Evolutionary conservation across 345 rosid genomes (phyloP), one percentile per base, ranked within the genome.

Genomic region (Gossypioides kirkii): DNA sequence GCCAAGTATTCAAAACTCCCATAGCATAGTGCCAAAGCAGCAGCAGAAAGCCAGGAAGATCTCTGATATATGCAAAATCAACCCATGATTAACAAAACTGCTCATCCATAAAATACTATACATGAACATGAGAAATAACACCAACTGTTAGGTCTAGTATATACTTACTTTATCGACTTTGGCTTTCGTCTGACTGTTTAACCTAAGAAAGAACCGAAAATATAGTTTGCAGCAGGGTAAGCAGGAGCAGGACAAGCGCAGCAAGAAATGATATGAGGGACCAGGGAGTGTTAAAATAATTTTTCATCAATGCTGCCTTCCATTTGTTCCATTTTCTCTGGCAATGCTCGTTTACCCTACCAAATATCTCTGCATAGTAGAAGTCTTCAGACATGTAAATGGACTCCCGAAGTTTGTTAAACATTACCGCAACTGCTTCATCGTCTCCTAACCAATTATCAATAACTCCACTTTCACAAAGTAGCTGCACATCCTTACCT

Each of bases 401-500:
- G 52, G 18, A 3, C 3, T 70, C 43, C 13, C 70, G 54, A 2
- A 76, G 73, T 70, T 32, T 77, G 60, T 74, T 80, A 69, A 80
- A 49, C 72, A 80, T 42, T 17, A n/a, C n/a, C 3, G 74, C 71
- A 4, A 80, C 73, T 36, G 23, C 72, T n/a, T 75, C 76, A 23
- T 80, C 74, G 16, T 80, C 76, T 2, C 81, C 86, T 0, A 74
- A 2, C 23, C 9, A 23, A 18, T 50, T 73, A 4, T 47, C 52
- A 2, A 80, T 75, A n/a, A 80, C 50, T 36, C 70, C 77, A 6
- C 10, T 0, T 1, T 42, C n/a, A 32, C 36, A 32, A 32, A 32
- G 78, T 22, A 83, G 17, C 32, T 70, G 61, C 50, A 73, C 82
- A 25, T 80, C 83, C 38, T 62, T 49, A 7, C 43, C 4, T 12